Conservation (phyloP, 2,329 filamentous ascomycete species). For the Hyphodiscus sp. region DNA sequence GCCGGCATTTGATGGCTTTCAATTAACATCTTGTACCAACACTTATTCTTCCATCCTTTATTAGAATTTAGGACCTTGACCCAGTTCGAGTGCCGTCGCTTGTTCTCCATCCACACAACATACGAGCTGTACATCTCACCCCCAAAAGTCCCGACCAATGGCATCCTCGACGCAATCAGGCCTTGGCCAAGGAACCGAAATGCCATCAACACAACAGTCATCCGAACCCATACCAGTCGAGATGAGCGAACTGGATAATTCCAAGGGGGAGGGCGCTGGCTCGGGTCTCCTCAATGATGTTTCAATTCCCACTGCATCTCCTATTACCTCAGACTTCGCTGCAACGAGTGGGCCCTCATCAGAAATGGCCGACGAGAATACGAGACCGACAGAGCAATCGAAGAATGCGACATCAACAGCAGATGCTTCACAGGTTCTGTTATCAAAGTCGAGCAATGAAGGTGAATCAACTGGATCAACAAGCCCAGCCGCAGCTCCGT, state of each 20-base stretch:
- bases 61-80: neutral
- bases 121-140: neutral
- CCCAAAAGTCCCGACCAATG: slow-evolving; percentile 14
- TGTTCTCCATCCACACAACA: neutral
- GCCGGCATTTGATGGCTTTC: neutral
- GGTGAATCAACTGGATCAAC: neutral
- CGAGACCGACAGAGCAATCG: slow-evolving; percentile 2
- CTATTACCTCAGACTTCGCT: slow-evolving; percentile 13
- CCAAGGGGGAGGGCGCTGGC: slow-evolving; percentile 16
- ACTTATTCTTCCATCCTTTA: neutral
- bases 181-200: slow-evolving; percentile 8
- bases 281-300: slow-evolving; percentile 23
- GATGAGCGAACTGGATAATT: slow-evolving; percentile 22
- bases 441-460: slow-evolving; percentile 7
- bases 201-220: slow-evolving; percentile 11
- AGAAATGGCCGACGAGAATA: slow-evolving; percentile 3
- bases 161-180: slow-evolving; percentile 10
- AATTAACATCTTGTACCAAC: neutral
- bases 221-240: slow-evolving; percentile 11
- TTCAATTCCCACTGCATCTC: slow-evolving; percentile 19
- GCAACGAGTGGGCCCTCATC: slow-evolving; percentile 2
- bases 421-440: slow-evolving; percentile 4
- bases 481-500: slow-evolving; percentile 4
- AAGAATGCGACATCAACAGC: neutral
- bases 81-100: neutral